A percentile compares a stretch with the other conserved stretches of the same genome.
phyloP scores from a whole-genome alignment of 495 filamentous ascomycete species.

The Usnea hakonensis region DNA sequence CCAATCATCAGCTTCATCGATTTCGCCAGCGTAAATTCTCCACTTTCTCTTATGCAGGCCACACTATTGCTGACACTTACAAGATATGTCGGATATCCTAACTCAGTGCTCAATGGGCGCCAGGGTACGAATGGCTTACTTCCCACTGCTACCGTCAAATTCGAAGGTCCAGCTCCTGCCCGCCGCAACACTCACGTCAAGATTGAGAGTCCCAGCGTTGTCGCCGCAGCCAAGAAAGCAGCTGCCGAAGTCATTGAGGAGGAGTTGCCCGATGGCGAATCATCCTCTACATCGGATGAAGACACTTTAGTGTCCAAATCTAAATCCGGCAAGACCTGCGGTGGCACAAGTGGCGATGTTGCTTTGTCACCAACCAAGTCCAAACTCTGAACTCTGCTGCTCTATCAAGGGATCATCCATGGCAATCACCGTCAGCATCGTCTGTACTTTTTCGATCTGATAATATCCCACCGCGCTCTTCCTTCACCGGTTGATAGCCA shows the following conservation, averaged over 20 bases:
- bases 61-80: slow-evolving; percentile 2
- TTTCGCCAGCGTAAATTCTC: slow-evolving; percentile 40
- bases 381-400: slow-evolving; percentile 13
- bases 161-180: slow-evolving; percentile 5
- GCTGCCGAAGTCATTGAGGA: slow-evolving; percentile 15
- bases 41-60: not conserved
- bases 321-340: slow-evolving; percentile 11
- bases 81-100: slow-evolving; percentile 15
- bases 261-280: slow-evolving; percentile 5
- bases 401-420: not conserved
- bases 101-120: slow-evolving; percentile 13
- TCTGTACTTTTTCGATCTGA: not conserved
- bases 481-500: not conserved
- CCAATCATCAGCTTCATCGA: slow-evolving; percentile 45
- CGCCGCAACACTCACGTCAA: slow-evolving; percentile 15
- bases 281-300: slow-evolving; percentile 14
- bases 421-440: not conserved
- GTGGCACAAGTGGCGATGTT: slow-evolving; percentile 4
- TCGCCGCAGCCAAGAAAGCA: slow-evolving; percentile 19
- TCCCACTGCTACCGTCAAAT: not conserved
- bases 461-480: not conserved
- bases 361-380: slow-evolving; percentile 22
- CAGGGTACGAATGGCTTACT: slow-evolving; percentile 10
- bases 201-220: slow-evolving; percentile 23
- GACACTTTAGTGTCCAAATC: slow-evolving; percentile 15